phyloP scores from a whole-genome alignment of 331 rosid species.

The Quercus lobata region DNA sequence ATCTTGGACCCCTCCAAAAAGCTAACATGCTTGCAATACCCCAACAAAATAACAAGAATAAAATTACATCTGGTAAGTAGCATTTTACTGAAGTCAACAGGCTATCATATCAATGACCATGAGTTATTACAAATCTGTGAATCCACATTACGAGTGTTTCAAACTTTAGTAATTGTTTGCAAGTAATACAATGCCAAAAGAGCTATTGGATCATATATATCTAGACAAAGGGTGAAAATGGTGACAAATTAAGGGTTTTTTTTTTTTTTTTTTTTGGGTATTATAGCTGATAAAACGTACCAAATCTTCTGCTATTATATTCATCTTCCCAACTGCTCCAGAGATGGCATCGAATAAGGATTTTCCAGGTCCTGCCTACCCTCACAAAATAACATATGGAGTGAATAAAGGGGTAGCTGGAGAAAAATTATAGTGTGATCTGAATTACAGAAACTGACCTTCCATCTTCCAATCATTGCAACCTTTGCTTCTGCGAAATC shows the following conservation, averaged over 20 bases:
- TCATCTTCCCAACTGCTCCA: conserved; percentile 69
- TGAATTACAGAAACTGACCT: conserved; percentile 45
- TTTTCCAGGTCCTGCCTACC: conserved; percentile 90
- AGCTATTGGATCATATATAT: background rate
- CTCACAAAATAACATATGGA: conserved; percentile 26
- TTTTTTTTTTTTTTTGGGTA: background rate
- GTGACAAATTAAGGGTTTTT: background rate
- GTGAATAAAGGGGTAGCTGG: conserved; percentile 20
- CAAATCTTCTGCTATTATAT: conserved; percentile 92
- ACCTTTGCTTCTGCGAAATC: conserved; percentile 74
- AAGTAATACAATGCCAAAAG: background rate
- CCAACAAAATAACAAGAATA: too few species aligned
- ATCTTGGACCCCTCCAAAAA: too few species aligned
- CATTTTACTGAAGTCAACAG: too few species aligned
- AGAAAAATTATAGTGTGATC: conserved; percentile 8
- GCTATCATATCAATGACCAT: too few species aligned
- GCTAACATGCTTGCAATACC: too few species aligned
- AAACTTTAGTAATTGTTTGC: background rate
- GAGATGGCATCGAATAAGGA: conserved; percentile 72
- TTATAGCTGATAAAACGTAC: conserved; percentile 37
- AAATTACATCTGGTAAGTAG: too few species aligned
- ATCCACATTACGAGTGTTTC: background rate
- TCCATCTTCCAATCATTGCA: conserved; percentile 90
- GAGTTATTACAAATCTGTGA: background rate
- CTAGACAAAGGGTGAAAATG: background rate